Conservation (phyloP, 2,329 filamentous ascomycete genomes). For the Aspergillus phoenicis region DNA sequence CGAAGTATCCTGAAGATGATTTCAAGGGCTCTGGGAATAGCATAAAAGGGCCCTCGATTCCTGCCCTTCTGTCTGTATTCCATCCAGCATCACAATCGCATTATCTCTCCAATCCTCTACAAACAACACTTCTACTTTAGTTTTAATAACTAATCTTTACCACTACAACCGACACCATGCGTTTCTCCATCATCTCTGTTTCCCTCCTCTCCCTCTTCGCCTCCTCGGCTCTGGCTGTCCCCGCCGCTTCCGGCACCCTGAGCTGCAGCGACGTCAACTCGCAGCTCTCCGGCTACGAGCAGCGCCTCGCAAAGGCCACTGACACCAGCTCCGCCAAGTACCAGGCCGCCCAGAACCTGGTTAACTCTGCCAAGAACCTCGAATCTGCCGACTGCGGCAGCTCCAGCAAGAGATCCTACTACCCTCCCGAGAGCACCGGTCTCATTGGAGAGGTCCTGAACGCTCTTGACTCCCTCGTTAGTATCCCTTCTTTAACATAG, state of each 20-base stretch:
- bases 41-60: conserved; percentile 3
- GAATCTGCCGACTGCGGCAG: neutral
- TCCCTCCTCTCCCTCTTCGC: neutral
- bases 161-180: neutral
- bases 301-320: neutral
- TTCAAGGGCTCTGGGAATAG: neutral
- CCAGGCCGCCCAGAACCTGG: neutral
- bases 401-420: neutral
- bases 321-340: neutral
- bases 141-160: neutral
- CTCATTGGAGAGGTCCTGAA: neutral
- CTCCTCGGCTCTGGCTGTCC: neutral
- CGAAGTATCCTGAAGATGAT: neutral
- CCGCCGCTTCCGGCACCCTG: neutral
- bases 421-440: neutral
- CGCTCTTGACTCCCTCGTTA: too few relatives aligned
- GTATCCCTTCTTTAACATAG: too few relatives aligned
- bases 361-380: neutral
- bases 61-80: neutral
- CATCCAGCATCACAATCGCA: neutral
- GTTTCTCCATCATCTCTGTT: conserved; percentile 3
- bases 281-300: neutral
- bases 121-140: neutral
- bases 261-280: neutral
- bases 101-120: neutral